Conservation (phyloP, 1,284 basidiomycete species). For the Lignosus rhinocerotis region DNA sequence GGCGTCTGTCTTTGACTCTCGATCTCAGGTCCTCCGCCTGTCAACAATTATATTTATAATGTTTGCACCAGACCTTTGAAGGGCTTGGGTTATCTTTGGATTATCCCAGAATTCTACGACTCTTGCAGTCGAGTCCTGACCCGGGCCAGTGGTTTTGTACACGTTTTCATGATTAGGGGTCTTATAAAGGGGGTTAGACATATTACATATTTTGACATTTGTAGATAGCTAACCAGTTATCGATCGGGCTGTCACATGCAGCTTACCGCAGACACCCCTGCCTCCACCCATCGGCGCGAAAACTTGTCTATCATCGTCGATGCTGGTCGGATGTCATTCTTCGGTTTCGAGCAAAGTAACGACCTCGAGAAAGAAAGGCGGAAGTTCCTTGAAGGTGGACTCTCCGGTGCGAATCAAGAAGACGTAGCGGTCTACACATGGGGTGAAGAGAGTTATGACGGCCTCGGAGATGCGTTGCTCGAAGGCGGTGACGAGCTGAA, state of each 20-base stretch:
- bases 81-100: no score
- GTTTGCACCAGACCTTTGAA: no score
- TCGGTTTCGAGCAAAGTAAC: slow-evolving; percentile 64
- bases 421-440: slow-evolving; percentile 86
- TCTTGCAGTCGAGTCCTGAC: no score
- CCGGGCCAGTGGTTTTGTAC: no score
- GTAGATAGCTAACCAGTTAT: slow-evolving; percentile 7
- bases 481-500: slow-evolving; percentile 92
- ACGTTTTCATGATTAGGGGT: no score
- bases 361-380: slow-evolving; percentile 64
- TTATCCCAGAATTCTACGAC: no score
- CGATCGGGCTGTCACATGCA: slow-evolving; percentile 7
- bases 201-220: background rate
- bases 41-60: no score
- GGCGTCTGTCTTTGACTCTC: no score
- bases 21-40: no score
- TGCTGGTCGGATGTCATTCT: slow-evolving; percentile 68
- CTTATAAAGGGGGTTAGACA: no score
- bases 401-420: slow-evolving; percentile 48
- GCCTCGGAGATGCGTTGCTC: slow-evolving; percentile 84
- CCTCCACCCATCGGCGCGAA: slow-evolving; percentile 7
- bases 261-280: slow-evolving; percentile 1
- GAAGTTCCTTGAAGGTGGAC: slow-evolving; percentile 49
- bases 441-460: slow-evolving; percentile 89
- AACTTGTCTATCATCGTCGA: slow-evolving; percentile 17